Evolutionary conservation across 768 basidiomycete genomes (phyloP).

Genomic region (Trichaptum fuscoviolaceum): DNA sequence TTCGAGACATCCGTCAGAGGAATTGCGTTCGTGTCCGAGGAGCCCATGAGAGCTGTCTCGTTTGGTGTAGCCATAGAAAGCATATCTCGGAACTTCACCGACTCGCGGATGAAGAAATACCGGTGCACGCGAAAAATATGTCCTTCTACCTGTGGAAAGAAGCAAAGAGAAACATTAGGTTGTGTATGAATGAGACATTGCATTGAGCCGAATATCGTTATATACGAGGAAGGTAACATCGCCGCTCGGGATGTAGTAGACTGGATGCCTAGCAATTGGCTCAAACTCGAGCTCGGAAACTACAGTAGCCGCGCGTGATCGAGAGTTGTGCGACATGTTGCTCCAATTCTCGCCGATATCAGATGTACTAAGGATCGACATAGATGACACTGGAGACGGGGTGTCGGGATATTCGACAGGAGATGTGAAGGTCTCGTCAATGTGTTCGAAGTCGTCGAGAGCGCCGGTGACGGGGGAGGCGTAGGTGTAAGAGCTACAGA

Average conservation of each 20-base stretch:
- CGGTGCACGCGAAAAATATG: slow-evolving; percentile 19
- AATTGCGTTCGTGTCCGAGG: slow-evolving; percentile 25
- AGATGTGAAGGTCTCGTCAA: neutral
- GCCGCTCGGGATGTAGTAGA: slow-evolving; percentile 50
- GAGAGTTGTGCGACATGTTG: neutral
- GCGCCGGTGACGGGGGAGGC: too few species aligned
- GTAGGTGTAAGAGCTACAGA: neutral
- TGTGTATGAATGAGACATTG: neutral
- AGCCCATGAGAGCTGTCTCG: slow-evolving; percentile 21
- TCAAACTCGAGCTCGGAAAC: slow-evolving; percentile 7
- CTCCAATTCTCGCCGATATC: neutral
- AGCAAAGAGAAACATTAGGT: neutral
- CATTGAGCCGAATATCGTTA: neutral
- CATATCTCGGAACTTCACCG: slow-evolving; percentile 19
- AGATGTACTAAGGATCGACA: neutral
- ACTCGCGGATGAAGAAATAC: slow-evolving; percentile 19
- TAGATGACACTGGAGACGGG: neutral
- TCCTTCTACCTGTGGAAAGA: slow-evolving; percentile 14
- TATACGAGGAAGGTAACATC: slow-evolving; percentile 49
- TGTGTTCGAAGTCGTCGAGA: neutral
- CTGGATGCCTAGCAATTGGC: slow-evolving; percentile 20
- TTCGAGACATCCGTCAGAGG: slow-evolving; percentile 21
- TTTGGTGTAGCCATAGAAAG: slow-evolving; percentile 14
- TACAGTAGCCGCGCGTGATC: neutral
- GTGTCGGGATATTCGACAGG: neutral